Evolutionary conservation across 495 filamentous ascomycete genomes (phyloP), one percentile per base, ranked within the genome.

Genomic region (Cryomyces antarcticus): DNA sequence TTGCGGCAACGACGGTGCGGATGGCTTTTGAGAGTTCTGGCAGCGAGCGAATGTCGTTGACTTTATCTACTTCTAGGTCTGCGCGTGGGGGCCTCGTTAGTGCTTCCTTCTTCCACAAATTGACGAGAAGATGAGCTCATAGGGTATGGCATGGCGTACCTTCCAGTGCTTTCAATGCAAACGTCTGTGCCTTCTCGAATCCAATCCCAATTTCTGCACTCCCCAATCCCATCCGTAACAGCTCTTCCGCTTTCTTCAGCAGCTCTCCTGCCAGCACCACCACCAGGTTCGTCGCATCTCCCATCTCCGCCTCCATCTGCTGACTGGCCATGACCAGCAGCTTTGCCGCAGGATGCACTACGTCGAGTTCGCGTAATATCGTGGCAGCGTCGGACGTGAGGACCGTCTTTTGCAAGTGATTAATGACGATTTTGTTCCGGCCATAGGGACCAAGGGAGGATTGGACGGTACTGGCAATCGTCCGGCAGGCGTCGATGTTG

Each of bases 361-460:
- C 92, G 57, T 99, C 92, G 58, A 99, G 72, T 61, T 99, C 92
- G 54, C 85, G 80, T 43, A 99, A 69, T 49, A 99, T 99, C 28
- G 89, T 94, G 49, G 92, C 92, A 34, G 92, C 92, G 58, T 99
- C 92, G 38, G 85, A 94, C 46, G 92, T 99, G 46, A 99, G 71
- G 48, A 94, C 88, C 89, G 96, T 94, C 71, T 99, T 99, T 65
- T 94, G 86, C 46, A 99, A 71, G 67, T 99, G 92, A 66, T 96
- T 99, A 70, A 99, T 95, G 67, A 99, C 83, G 61, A 99, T 94
- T 69, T 99, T 99, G 70, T 96, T 99, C 62, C 92, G 82, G 56
- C 92, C 92, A 60, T 89, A 95, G 41, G 92, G 92, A 40, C 92
- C 89, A 33, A 99, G 71, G 39, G 88, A 96, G 40, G 92, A 95